These are phyloP conservation scores for Phytophthora crassamura DNA, from an alignment of 352 stramenopile species.

Conservation along the genomic window DNA sequence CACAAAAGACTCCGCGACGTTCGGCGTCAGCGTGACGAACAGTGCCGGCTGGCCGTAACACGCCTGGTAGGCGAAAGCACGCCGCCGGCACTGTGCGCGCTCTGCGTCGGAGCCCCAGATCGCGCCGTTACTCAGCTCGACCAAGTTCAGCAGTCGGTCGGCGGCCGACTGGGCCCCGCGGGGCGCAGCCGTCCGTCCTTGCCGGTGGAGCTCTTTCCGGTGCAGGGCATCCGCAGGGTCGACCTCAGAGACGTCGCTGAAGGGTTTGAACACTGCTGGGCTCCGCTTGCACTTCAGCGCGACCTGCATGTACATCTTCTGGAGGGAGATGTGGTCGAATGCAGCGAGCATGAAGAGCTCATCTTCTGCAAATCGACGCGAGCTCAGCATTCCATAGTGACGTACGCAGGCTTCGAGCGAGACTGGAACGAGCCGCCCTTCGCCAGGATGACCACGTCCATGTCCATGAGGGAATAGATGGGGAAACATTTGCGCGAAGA, in stretches of 20 bases:
- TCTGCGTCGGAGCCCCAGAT: constrained; percentile 27
- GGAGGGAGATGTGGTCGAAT: background rate
- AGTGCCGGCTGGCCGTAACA: background rate
- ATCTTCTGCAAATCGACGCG: too few relatives aligned
- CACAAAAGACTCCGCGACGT: background rate
- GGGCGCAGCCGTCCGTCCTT: too few relatives aligned
- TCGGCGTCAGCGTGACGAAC: background rate
- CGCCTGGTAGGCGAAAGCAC: constrained; percentile 33
- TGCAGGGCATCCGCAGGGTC: too few relatives aligned
- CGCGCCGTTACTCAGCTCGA: background rate
- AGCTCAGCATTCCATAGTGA: background rate
- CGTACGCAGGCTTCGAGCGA: background rate
- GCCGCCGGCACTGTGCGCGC: constrained; percentile 18
- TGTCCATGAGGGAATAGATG: background rate
- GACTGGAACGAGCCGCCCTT: background rate
- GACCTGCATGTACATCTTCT: background rate
- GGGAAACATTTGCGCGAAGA: background rate
- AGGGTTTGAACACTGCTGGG: too few relatives aligned
- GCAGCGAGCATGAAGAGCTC: too few relatives aligned
- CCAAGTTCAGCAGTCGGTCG: background rate
- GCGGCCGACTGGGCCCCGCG: too few relatives aligned
- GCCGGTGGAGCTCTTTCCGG: too few relatives aligned
- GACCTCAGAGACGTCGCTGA: too few relatives aligned
- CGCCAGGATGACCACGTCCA: background rate
- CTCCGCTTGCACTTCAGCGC: too few relatives aligned